Evolutionary conservation across 169 alveolate species (phyloP), one percentile per base, ranked within the genome.

Genomic region (Plasmodium gonderi): DNA sequence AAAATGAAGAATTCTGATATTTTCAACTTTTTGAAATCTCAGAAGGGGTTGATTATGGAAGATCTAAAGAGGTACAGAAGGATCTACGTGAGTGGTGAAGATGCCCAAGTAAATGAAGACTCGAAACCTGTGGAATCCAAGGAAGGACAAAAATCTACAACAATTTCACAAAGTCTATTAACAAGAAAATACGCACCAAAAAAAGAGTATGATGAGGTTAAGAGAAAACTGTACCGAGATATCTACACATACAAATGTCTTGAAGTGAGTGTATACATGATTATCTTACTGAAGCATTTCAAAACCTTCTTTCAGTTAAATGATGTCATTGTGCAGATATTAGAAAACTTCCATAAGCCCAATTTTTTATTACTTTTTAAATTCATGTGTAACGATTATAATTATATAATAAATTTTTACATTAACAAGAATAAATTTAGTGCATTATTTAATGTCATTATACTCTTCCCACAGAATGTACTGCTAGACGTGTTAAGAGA

Each of bases 1-100:
- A 90, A 68, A 90, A 90, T 90, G 94, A 90, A 90, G 42, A 90
- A 90, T 77, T 44, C 9, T 5, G 94, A 90, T 26, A 90, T 90
- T 23, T 90, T 77, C 80, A 64, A 77, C 51, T 90, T 90, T 78
- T 90, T 90, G 60, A 90, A 90, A 77, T 20, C 51, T 45, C 94
- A 90, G 72, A 64, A 77, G 72, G 72, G 42, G 20, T 33, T 90
- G 11, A 77, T 90, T 45, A 29, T 77, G 11, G 80, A 1, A 33
- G 91, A 90, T 20, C 29, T 90, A 40, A 74, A 90, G 17, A 76
- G 44, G 80, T 90, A 78, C 74, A 90, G 80, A 78, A 79, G 72
- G 49, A 14, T 9, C n/a, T 49, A 64, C 64, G 72, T 47, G 72
- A 40, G 36, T 42, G 69, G 14, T 4, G 87, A 75, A 23, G 20